phyloP scores from a whole-genome alignment of 345 rosid genomes.

The Salix caprea region DNA sequence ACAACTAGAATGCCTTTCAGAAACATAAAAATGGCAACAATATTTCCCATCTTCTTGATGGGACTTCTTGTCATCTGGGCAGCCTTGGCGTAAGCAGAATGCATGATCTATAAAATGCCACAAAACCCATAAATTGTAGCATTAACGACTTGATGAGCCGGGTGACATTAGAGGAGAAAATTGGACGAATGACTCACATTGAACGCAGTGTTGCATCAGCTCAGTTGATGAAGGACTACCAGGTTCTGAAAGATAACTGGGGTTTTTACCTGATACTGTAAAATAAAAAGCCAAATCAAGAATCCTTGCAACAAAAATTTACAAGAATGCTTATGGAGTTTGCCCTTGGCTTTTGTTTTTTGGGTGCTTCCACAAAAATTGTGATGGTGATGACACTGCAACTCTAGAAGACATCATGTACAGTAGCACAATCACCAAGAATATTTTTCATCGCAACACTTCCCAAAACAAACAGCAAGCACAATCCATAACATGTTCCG shows the following conservation, averaged over 20 bases:
- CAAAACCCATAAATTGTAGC: conserved; percentile 48
- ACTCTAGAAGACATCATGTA: background rate
- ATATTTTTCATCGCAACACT: background rate
- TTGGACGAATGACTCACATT: conserved; percentile 89
- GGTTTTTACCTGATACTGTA: too few relatives aligned
- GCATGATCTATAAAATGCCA: conserved; percentile 65
- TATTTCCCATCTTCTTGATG: conserved; percentile 17
- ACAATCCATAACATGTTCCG: background rate
- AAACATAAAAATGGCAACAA: conserved; percentile 23
- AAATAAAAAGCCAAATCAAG: too few relatives aligned
- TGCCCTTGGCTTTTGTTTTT: too few relatives aligned
- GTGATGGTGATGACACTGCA: background rate
- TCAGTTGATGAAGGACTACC: conserved; percentile 55
- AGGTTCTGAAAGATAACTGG: too few relatives aligned
- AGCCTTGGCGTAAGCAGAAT: conserved; percentile 21
- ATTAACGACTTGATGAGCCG: conserved; percentile 61
- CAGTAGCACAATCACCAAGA: background rate
- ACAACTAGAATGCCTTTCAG: background rate
- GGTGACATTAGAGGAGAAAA: conserved; percentile 80
- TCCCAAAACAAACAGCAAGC: background rate
- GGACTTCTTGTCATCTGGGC: conserved; percentile 27
- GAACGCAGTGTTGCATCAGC: conserved; percentile 69
- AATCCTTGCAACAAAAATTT: too few relatives aligned
- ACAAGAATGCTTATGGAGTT: too few relatives aligned
- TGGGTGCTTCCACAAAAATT: background rate